Percentiles rank a stretch among this genome's conserved stretches.
These are phyloP conservation scores for Boletus subparvulus DNA, from an alignment of 768 basidiomycete species.

Conservation along the genomic window DNA sequence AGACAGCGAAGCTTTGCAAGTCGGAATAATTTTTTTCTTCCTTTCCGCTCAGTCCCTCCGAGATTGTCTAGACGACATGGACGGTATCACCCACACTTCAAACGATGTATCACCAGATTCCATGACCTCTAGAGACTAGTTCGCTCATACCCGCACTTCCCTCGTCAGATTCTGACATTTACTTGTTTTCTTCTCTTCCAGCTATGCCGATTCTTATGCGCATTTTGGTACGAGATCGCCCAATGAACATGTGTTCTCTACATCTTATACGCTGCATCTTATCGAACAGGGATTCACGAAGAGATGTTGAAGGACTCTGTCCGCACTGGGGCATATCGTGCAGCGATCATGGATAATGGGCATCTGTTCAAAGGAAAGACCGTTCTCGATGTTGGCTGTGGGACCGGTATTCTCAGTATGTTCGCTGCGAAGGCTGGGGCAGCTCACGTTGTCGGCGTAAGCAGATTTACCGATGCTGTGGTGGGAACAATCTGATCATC, in stretches of 20 bases:
- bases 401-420: constrained; percentile 97
- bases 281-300: constrained; percentile 83
- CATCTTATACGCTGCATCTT: constrained; percentile 6
- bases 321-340: constrained; percentile 92
- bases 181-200: constrained; percentile 42
- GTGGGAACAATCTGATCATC: constrained; percentile 12
- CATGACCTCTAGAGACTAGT: constrained; percentile 91
- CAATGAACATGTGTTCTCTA: background rate
- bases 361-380: constrained; percentile 97
- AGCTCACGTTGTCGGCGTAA: constrained; percentile 87
- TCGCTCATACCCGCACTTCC: constrained; percentile 42
- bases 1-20: background rate
- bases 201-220: constrained; percentile 95
- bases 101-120: constrained; percentile 33
- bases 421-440: constrained; percentile 97
- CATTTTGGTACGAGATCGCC: constrained; percentile 70
- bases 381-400: constrained; percentile 97
- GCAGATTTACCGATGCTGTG: constrained; percentile 28
- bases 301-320: constrained; percentile 99
- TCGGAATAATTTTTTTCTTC: background rate
- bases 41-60: background rate
- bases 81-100: constrained; percentile 32
- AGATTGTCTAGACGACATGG: constrained; percentile 22
- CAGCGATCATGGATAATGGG: constrained; percentile 90
- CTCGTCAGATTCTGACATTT: constrained; percentile 37